Percentiles rank a stretch among this genome's conserved stretches.
Evolutionary conservation across 108 stramenopile species (phyloP).

Genomic region (Cyclotella cryptica): DNA sequence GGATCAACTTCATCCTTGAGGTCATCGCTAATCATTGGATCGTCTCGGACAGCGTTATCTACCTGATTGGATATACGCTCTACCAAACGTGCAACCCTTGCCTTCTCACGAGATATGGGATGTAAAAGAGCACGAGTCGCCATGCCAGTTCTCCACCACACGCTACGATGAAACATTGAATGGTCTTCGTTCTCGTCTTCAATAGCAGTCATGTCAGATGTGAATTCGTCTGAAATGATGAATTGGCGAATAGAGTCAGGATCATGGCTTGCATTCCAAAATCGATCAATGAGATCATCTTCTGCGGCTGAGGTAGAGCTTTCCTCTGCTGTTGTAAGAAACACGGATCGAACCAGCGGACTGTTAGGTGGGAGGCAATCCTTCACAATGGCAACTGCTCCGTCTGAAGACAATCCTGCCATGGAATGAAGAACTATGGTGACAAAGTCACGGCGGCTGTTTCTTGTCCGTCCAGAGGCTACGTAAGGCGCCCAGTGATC

Average conservation of each 20-base stretch:
- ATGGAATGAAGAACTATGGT: slow-evolving; percentile 44
- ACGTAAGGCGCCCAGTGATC: slow-evolving; percentile 80
- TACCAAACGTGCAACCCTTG: slow-evolving; percentile 24
- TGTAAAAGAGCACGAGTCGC: slow-evolving; percentile 45
- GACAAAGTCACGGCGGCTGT: slow-evolving; percentile 78
- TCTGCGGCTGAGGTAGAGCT: slow-evolving; percentile 33
- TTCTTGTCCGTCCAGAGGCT: slow-evolving; percentile 20
- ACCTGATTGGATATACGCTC: slow-evolving; percentile 32
- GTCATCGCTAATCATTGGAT: background rate
- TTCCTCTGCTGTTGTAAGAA: slow-evolving; percentile 38
- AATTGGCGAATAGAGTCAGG: slow-evolving; percentile 58
- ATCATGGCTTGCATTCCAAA: slow-evolving; percentile 71
- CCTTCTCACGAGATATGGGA: slow-evolving; percentile 32
- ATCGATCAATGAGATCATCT: slow-evolving; percentile 60
- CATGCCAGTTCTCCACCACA: slow-evolving; percentile 58
- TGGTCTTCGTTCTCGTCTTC: slow-evolving; percentile 20
- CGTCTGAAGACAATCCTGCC: slow-evolving; percentile 44
- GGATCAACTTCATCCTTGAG: slow-evolving; percentile 54
- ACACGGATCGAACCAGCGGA: slow-evolving; percentile 42
- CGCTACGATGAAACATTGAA: slow-evolving; percentile 31
- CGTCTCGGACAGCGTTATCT: slow-evolving; percentile 7
- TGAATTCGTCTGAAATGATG: slow-evolving; percentile 70
- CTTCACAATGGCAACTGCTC: slow-evolving; percentile 41
- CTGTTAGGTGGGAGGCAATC: slow-evolving; percentile 57
- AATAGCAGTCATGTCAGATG: slow-evolving; percentile 29